phyloP scores from a whole-genome alignment of 108 stramenopile species.

The Stephanodiscus triporus region DNA sequence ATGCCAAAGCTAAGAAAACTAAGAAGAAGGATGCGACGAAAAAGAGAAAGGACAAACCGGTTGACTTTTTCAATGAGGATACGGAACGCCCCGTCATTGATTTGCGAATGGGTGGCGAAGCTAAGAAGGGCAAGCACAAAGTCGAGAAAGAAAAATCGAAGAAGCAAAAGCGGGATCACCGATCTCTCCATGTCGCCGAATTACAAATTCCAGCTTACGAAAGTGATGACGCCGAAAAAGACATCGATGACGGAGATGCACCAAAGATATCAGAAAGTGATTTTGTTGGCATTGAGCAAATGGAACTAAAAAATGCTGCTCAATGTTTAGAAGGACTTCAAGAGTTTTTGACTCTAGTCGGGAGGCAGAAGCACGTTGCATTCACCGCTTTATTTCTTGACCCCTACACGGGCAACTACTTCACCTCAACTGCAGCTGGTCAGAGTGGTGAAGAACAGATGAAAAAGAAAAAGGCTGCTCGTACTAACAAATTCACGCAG shows the following conservation, averaged over 20 bases:
- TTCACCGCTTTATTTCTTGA: slow-evolving; percentile 56
- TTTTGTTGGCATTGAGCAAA: slow-evolving; percentile 41
- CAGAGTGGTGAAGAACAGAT: background rate
- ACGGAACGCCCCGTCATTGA: slow-evolving; percentile 14
- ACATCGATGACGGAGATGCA: background rate
- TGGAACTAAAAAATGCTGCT: slow-evolving; percentile 43
- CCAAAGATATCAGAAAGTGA: slow-evolving; percentile 25
- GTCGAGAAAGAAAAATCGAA: slow-evolving; percentile 12
- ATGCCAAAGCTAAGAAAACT: background rate
- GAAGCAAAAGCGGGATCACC: slow-evolving; percentile 1
- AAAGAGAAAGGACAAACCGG: slow-evolving; percentile 5
- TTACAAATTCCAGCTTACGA: slow-evolving; percentile 13
- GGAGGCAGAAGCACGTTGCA: slow-evolving; percentile 29
- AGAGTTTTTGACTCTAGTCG: slow-evolving; percentile 24
- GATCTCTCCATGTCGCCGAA: slow-evolving; percentile 9
- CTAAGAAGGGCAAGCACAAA: background rate
- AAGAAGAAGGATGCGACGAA: slow-evolving; percentile 15
- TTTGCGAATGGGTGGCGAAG: background rate
- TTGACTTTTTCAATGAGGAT: slow-evolving; percentile 1
- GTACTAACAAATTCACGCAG: slow-evolving; percentile 20
- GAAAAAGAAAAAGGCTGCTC: background rate
- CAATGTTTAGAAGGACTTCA: slow-evolving; percentile 33
- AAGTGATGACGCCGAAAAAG: background rate
- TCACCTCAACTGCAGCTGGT: background rate
- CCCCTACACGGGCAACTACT: slow-evolving; percentile 17